These are phyloP conservation scores for Croton setiger DNA, from an alignment of 441 rosid species.

Conservation along the genomic window DNA sequence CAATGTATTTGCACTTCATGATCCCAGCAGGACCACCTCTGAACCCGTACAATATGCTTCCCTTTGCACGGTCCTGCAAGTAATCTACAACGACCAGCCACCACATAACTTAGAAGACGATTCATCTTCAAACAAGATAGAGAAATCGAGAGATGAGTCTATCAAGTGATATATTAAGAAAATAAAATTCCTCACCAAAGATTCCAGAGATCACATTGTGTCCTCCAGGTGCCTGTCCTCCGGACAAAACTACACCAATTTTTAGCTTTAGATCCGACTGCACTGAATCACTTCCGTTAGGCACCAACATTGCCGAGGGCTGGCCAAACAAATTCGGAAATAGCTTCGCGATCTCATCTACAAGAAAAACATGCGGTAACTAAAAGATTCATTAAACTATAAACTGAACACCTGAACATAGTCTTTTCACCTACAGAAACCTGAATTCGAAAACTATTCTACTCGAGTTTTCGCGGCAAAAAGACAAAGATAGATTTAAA, in stretches of 20 bases:
- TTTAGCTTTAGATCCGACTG: conserved; percentile 55
- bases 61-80: conserved; percentile 78
- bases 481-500: not conserved
- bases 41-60: conserved; percentile 82
- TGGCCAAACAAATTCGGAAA: conserved; percentile 89
- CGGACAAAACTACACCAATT: conserved; percentile 93
- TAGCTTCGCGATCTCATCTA: conserved; percentile 90
- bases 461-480: not conserved
- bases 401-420: not conserved
- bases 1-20: conserved; percentile 91
- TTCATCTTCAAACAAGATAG: not conserved
- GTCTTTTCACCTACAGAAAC: not conserved
- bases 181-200: conserved; percentile 51
- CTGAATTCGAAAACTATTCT: not conserved
- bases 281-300: conserved; percentile 32
- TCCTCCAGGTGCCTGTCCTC: conserved; percentile 99
- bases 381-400: not conserved
- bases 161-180: no score
- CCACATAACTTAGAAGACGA: not conserved
- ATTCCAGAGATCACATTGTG: conserved; percentile 96
- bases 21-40: conserved; percentile 99
- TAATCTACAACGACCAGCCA: conserved; percentile 49
- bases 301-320: conserved; percentile 67
- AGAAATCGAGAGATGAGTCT: not conserved
- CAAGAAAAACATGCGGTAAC: not conserved